Evolutionary conservation across 1,284 basidiomycete species (phyloP).

Genomic region (Coniferiporia sulphurascens): DNA sequence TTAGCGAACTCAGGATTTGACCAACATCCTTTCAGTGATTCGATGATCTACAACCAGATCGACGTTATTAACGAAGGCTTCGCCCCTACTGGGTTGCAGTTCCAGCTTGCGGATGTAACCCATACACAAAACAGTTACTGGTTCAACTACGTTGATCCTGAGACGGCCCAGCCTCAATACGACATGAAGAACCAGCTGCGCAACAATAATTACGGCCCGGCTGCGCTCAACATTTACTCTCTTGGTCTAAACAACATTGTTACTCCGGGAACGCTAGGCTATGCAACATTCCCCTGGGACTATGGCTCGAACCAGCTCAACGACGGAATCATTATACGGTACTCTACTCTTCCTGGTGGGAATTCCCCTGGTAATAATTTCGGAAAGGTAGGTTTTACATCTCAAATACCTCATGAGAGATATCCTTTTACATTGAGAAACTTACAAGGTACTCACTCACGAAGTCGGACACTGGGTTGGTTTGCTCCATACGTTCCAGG

Average conservation of each 20-base stretch:
- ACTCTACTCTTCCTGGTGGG: slow-evolving; percentile 47
- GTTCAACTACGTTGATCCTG: slow-evolving; percentile 43
- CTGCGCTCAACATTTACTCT: slow-evolving; percentile 47
- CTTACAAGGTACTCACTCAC: slow-evolving; percentile 44
- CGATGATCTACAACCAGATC: slow-evolving; percentile 39
- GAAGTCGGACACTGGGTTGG: slow-evolving; percentile 57
- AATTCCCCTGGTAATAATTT: slow-evolving; percentile 40
- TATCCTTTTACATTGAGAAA: neutral
- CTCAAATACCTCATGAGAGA: neutral
- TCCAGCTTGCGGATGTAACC: slow-evolving; percentile 38
- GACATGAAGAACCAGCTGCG: slow-evolving; percentile 47
- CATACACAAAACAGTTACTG: slow-evolving; percentile 41
- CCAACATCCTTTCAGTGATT: slow-evolving; percentile 29
- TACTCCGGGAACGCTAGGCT: slow-evolving; percentile 42
- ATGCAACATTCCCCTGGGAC: slow-evolving; percentile 44
- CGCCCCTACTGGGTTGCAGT: slow-evolving; percentile 37
- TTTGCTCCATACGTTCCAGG: slow-evolving; percentile 57
- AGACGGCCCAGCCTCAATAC: slow-evolving; percentile 33
- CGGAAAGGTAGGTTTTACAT: slow-evolving; percentile 29
- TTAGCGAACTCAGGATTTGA: slow-evolving; percentile 22
- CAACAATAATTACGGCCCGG: slow-evolving; percentile 31
- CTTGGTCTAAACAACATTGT: slow-evolving; percentile 37
- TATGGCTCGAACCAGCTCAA: slow-evolving; percentile 36
- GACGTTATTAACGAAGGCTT: slow-evolving; percentile 45
- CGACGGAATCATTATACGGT: slow-evolving; percentile 48